Base-by-base conservation (phyloP, 2,329 filamentous ascomycete genomes). In the Ambrosiella beaveri region DNA sequence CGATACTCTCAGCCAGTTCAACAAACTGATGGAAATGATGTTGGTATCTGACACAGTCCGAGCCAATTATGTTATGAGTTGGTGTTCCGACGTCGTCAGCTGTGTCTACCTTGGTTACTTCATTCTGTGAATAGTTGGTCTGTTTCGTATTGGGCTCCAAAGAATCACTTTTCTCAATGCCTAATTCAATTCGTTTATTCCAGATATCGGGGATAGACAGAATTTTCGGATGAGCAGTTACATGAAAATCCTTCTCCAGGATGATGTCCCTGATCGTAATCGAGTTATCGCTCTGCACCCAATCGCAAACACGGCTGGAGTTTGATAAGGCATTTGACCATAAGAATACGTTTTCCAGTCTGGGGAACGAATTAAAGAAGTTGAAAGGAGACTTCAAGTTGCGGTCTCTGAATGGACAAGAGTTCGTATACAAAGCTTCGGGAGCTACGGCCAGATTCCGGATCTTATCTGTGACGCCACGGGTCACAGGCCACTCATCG, bases 271-370 rank as follows among this genome's bases (percentile, higher is more conserved):
- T 54, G 7, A 59, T 59, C 12, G 27, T 27, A 36, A 60, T 38
- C 11, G 59, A 54, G 12, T 39, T 36, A 15, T 57, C n/a, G 6
- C 49, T 54, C 38, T 60, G 59, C 7, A 55, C 56, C 56, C 59
- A 55, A 12, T 44, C 37, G n/a, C 35, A 49, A 38, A 55, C 41
- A 11, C 50, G 35, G 7, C 15, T 41, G 5, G 44, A 51, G 35
- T 57, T 54, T 7, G n/a, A 19, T 6, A 44, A 19, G 5, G 12
- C 15, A 2, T 40, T 44, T 17, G 55, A 57, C 37, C 49, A 36
- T 15, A 57, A 40, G 37, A 60, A 60, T 6, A 60, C 50, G 17
- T 57, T 55, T 41, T 60, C 57, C 3, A 60, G 41, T 13, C 39
- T 39, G 8, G 50, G 36, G 19, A 60, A 60, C 12, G 19, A 39